A percentile compares a stretch with the other conserved stretches of the same genome.
These are phyloP conservation scores for Gynandropsis gynandra DNA, from an alignment of 345 rosid species.

Conservation along the genomic window DNA sequence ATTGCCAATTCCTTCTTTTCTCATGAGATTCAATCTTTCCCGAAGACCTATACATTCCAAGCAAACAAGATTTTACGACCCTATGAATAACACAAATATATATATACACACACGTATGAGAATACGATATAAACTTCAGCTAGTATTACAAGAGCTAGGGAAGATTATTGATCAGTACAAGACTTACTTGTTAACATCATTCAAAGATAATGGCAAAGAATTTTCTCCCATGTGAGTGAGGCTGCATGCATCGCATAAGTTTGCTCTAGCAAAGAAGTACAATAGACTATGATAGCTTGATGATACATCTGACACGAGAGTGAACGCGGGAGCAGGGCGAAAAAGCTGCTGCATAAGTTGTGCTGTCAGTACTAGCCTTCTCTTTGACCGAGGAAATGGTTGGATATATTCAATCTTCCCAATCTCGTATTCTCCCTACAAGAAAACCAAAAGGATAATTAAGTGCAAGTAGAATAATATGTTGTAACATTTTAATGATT, in stretches of 20 bases:
- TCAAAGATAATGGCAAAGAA: slow-evolving; percentile 7
- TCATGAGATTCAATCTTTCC: slow-evolving; percentile 24
- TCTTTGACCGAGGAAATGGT: slow-evolving; percentile 37
- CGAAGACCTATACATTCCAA: slow-evolving; percentile 22
- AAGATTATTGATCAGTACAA: neutral
- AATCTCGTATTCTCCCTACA: slow-evolving; percentile 27
- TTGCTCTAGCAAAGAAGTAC: slow-evolving; percentile 42
- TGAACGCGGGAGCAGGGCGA: slow-evolving; percentile 35
- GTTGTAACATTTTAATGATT: neutral
- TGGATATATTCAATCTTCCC: slow-evolving; percentile 39
- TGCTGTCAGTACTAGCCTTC: slow-evolving; percentile 58
- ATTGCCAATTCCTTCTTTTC: slow-evolving; percentile 12
- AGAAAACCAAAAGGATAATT: neutral
- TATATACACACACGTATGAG: too few species aligned
- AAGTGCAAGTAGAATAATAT: neutral
- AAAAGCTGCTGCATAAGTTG: slow-evolving; percentile 70
- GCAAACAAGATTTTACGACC: neutral
- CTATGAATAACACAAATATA: too few species aligned
- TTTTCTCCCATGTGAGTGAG: slow-evolving; percentile 18
- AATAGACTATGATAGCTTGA: slow-evolving; percentile 39
- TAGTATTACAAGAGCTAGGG: neutral
- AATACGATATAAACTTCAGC: neutral
- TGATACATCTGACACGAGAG: slow-evolving; percentile 40
- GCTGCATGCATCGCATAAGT: slow-evolving; percentile 52
- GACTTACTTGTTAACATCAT: slow-evolving; percentile 30